These are phyloP conservation scores for Aphanoascus verrucosus DNA, from an alignment of 2,329 filamentous ascomycete species.

Conservation along the genomic window DNA sequence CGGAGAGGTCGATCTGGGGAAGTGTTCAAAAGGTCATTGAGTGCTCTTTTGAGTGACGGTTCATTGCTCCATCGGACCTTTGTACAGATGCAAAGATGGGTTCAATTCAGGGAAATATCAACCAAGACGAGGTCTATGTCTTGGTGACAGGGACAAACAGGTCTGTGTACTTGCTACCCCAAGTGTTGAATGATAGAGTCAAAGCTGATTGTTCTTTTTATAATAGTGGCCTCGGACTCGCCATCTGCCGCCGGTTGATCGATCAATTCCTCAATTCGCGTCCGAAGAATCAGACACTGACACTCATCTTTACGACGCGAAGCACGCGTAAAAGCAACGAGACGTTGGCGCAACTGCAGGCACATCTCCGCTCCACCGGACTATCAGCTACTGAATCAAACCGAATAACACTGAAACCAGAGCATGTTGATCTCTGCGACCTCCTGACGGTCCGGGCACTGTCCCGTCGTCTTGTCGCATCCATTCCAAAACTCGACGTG, in stretches of 20 bases:
- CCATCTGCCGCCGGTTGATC: slow-evolving; percentile 72
- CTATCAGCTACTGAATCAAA: slow-evolving; percentile 8
- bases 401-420: slow-evolving; percentile 44
- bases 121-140: slow-evolving; percentile 35
- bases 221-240: slow-evolving; percentile 70
- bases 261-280: slow-evolving; percentile 73
- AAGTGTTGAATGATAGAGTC: not conserved
- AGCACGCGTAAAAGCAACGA: slow-evolving; percentile 61
- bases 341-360: slow-evolving; percentile 55
- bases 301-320: slow-evolving; percentile 76
- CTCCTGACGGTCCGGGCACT: slow-evolving; percentile 47
- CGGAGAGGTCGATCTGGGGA: not conserved
- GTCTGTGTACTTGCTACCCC: slow-evolving; percentile 38
- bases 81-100: not conserved
- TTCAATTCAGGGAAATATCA: not conserved
- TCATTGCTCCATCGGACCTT: not conserved
- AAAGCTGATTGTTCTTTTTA: not conserved
- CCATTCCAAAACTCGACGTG: slow-evolving; percentile 61
- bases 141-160: slow-evolving; percentile 81
- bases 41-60: too few relatives aligned
- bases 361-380: slow-evolving; percentile 44
- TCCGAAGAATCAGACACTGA: slow-evolving; percentile 56
- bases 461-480: slow-evolving; percentile 39
- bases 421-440: slow-evolving; percentile 48
- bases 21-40: not conserved